Evolutionary conservation across 1,284 basidiomycete genomes (phyloP), one percentile per base, ranked within the genome.

Genomic region (Ustilago sp.): DNA sequence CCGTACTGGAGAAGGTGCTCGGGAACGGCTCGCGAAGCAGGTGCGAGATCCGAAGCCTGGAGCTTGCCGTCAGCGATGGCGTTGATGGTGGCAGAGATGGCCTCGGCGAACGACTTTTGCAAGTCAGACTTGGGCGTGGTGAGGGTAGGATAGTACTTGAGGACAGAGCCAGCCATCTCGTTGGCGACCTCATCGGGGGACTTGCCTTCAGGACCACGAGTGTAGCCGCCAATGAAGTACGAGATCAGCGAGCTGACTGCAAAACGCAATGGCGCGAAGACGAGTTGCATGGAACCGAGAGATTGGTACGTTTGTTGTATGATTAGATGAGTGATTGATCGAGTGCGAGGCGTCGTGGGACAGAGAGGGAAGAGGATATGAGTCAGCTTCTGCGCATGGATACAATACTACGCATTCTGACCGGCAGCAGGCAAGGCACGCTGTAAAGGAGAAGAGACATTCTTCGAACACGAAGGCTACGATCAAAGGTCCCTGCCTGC

Each of bases 61-160:
- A 74, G 70, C 63, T 66, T 56, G 64, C 65, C 63, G 31, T 79
- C 57, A 41, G 63, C 63, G 12, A 70, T 56, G 34, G 74, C 77
- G 55, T 72, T 50, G 63, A 81, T 80, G 63, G 69, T 75, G 53
- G 47, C 39, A 31, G 71, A 62, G 64, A 81, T 70, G 66, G 72
- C 75, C 38, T 54, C 36, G 51, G 67, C 72, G 63, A 81, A 80
- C 35, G 68, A 51, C 50, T 39, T 35, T 17, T 51, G 38, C 36
- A 84, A 62, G 5, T 58, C 69, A 8, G 60, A 50, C 54, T 66
- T 34, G 35, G 80, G 67, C 19, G 58, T 61, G 47, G 78, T 81
- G 56, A 81, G 77, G 8, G 81, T 82, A n/a, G 82, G 82, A 77
- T 84, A 84, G 80, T 80, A 80, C 54, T 81, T 52, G 55, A 81